Evolutionary conservation across 2,329 filamentous ascomycete genomes (phyloP).

Genomic region (Aspergillus sp.): DNA sequence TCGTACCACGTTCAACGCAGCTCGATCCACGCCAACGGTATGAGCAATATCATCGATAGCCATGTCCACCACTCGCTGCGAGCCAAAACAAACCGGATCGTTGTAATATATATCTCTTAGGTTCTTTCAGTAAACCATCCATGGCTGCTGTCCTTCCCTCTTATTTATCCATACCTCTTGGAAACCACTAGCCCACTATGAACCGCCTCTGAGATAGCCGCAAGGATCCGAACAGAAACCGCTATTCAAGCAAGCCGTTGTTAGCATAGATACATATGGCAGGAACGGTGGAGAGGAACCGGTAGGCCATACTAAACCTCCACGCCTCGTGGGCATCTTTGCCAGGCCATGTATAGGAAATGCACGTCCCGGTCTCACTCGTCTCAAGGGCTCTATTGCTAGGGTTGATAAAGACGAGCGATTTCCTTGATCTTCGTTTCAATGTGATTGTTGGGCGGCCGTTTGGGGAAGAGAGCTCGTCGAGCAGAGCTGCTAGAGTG

Average conservation of each 20-base stretch:
- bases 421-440: slow-evolving; percentile 16
- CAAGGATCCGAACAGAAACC: slow-evolving; percentile 48
- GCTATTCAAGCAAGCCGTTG: slow-evolving; percentile 29
- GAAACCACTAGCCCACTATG: slow-evolving; percentile 43
- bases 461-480: slow-evolving; percentile 19
- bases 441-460: slow-evolving; percentile 23
- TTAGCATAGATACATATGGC: not conserved
- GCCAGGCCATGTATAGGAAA: slow-evolving; percentile 48
- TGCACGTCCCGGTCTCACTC: slow-evolving; percentile 9
- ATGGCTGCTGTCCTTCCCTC: not conserved
- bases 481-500: slow-evolving; percentile 17
- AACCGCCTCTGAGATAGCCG: slow-evolving; percentile 48
- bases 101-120: slow-evolving; percentile 56
- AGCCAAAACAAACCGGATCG: slow-evolving; percentile 51
- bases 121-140: not conserved
- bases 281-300: not conserved
- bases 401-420: slow-evolving; percentile 21
- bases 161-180: slow-evolving; percentile 41
- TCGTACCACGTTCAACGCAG: slow-evolving; percentile 50
- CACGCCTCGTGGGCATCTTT: slow-evolving; percentile 49
- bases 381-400: slow-evolving; percentile 22
- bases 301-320: slow-evolving; percentile 34
- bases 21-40: slow-evolving; percentile 50
- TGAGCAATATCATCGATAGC: slow-evolving; percentile 54
- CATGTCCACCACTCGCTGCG: slow-evolving; percentile 49